phyloP scores from a whole-genome alignment of 768 basidiomycete genomes.

The Trametes meyenii region DNA sequence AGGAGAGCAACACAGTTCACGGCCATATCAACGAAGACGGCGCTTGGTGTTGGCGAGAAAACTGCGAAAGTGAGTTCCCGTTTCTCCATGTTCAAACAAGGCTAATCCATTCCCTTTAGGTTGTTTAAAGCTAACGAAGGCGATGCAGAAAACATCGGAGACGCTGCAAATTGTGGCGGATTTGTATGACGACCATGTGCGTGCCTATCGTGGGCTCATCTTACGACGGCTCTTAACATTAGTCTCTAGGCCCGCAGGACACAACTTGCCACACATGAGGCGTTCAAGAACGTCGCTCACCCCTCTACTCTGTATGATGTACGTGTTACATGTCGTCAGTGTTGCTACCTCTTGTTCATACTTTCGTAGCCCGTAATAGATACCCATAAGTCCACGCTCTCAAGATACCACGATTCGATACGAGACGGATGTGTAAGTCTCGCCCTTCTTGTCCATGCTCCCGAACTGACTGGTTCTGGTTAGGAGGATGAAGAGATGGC shows the following conservation, averaged over 20 bases:
- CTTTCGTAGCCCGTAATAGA: slow-evolving; percentile 61
- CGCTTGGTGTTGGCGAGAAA: slow-evolving; percentile 88
- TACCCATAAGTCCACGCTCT: slow-evolving; percentile 72
- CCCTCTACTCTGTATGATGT: slow-evolving; percentile 75
- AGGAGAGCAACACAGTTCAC: slow-evolving; percentile 44
- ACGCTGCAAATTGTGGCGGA: slow-evolving; percentile 75
- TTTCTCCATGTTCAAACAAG: background rate
- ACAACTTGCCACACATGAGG: slow-evolving; percentile 75
- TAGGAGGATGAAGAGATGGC: slow-evolving; percentile 68
- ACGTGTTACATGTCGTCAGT: slow-evolving; percentile 10
- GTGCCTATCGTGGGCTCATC: slow-evolving; percentile 28
- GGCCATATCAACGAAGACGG: slow-evolving; percentile 71
- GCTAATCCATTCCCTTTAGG: slow-evolving; percentile 41
- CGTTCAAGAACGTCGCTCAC: slow-evolving; percentile 75
- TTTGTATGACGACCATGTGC: slow-evolving; percentile 76
- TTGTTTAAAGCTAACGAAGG: slow-evolving; percentile 78
- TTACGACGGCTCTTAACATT: background rate
- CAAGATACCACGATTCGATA: slow-evolving; percentile 62
- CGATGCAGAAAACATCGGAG: slow-evolving; percentile 75
- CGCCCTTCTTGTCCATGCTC: background rate
- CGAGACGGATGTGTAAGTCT: slow-evolving; percentile 39
- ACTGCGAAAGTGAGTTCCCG: slow-evolving; percentile 57
- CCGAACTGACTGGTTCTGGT: background rate
- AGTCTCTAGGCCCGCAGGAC: slow-evolving; percentile 65
- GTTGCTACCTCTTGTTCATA: background rate